Base-by-base conservation (phyloP, 1,284 basidiomycete genomes). In the Pisolithus thermaeus region DNA sequence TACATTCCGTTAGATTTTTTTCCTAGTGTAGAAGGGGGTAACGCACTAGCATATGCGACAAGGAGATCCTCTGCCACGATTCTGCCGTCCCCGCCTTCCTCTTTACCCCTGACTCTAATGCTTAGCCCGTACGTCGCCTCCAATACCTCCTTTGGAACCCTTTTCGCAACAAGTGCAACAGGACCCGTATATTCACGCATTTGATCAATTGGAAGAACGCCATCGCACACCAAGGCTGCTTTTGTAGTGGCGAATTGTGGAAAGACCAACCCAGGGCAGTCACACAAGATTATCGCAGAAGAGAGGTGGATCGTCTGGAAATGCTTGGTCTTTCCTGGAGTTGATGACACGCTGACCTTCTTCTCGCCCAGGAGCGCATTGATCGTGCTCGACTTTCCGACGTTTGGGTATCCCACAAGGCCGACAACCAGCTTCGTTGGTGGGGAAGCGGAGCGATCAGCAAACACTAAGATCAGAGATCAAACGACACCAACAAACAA, bases 271-370 rank as follows among this genome's bases (percentile, higher is more conserved):
- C 97, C 97, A 12, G 97, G 97, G 73, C 97, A 99, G 74, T 99
- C 97, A 63, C 96, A 99, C n/a, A 99, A 80, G 12, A 91, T 78
- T 46, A 98, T 89, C 3, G 81, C 77, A 27, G 90, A 82, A 0
- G 94, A 94, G 25, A 99, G 79, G 58, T 94, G 83, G 57, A 98
- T 94, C 0, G 97, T 99, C 72, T 99, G 97, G 75, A 99, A 98
- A 71, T 99, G 97, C 68, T 99, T 99, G 28, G 97, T 99, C 71
- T 99, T 98, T 58, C 97, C 95, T 0, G 97, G 97, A 0, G 96
- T 99, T 0, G 94, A 85, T 2, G 95, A 98, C 7, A 97, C 96
- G 61, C 92, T 96, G 55, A 98, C 96, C 77, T 95, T 97, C 75
- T 98, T 97, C 62, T 90, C 87, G 30, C 97, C 87, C 48, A 98